phyloP scores from a whole-genome alignment of 129 eudicot species.

The Arctium minus region DNA sequence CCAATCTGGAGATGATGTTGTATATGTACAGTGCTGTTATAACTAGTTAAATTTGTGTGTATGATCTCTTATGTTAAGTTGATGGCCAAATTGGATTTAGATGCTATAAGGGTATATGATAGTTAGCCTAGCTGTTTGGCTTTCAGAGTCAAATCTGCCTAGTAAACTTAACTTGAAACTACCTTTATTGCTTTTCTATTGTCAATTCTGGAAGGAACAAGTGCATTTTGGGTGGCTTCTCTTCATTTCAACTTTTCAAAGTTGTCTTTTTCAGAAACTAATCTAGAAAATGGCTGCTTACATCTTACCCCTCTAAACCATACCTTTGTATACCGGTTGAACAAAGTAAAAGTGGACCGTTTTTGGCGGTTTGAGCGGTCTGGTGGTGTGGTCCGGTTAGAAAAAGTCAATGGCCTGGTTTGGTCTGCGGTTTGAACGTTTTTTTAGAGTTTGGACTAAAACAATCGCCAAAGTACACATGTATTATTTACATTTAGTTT shows the following conservation, averaged over 20 bases:
- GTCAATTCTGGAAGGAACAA: not conserved
- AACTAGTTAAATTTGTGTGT: not conserved
- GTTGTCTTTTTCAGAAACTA: not conserved
- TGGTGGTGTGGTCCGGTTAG: no score
- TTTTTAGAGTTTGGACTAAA: no score
- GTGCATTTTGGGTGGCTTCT: not conserved
- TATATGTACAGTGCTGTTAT: not conserved
- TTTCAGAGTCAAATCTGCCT: not conserved
- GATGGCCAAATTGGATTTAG: not conserved
- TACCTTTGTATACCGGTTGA: no score
- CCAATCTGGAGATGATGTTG: slow-evolving; percentile 13
- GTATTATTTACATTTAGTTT: no score
- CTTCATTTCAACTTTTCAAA: not conserved
- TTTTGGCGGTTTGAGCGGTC: no score
- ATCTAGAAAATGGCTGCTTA: not conserved
- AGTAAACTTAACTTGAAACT: not conserved
- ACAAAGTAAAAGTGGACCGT: no score
- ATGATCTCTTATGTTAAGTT: not conserved
- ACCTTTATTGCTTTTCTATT: not conserved
- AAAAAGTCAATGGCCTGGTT: no score
- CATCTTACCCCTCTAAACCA: not conserved
- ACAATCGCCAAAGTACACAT: no score
- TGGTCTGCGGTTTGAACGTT: no score
- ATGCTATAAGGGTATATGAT: not conserved
- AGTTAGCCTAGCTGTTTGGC: not conserved